Conservation (phyloP, 768 basidiomycete genomes). For the Paxillus rubicundulus region DNA sequence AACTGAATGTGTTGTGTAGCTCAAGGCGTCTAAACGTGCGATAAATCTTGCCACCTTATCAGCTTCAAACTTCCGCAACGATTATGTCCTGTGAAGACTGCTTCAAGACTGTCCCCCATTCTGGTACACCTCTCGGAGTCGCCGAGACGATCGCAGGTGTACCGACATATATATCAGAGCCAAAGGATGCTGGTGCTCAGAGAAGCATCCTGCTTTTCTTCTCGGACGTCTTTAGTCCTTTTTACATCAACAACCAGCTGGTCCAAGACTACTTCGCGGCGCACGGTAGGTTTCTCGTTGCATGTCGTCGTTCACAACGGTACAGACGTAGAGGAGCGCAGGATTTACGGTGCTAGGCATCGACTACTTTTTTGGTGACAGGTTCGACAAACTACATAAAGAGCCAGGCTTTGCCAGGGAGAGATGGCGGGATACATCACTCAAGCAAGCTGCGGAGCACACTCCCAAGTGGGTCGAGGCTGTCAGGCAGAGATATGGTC, state of each 20-base stretch:
- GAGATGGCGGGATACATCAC: slow-evolving; percentile 42
- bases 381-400: slow-evolving; percentile 39
- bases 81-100: slow-evolving; percentile 54
- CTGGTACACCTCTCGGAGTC: slow-evolving; percentile 42
- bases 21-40: not conserved
- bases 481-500: slow-evolving; percentile 50
- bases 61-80: slow-evolving; percentile 23
- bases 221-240: slow-evolving; percentile 58
- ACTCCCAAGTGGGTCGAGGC: slow-evolving; percentile 53
- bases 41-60: not conserved
- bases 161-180: slow-evolving; percentile 55
- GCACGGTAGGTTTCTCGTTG: slow-evolving; percentile 40
- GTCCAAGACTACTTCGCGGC: slow-evolving; percentile 65
- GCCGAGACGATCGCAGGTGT: slow-evolving; percentile 38
- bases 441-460: slow-evolving; percentile 36
- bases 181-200: slow-evolving; percentile 26
- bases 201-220: slow-evolving; percentile 55
- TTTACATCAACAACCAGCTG: slow-evolving; percentile 56
- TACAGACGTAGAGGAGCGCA: slow-evolving; percentile 17
- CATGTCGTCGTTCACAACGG: not conserved
- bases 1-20: too few relatives aligned
- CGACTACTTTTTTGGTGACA: slow-evolving; percentile 65
- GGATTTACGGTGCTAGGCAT: slow-evolving; percentile 58
- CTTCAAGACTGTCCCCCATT: slow-evolving; percentile 49
- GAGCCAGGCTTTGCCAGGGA: slow-evolving; percentile 37